Percentiles rank a stretch among this genome's conserved stretches.
Conservation (phyloP, 768 basidiomycete species). For the Amyloporia xantha region DNA sequence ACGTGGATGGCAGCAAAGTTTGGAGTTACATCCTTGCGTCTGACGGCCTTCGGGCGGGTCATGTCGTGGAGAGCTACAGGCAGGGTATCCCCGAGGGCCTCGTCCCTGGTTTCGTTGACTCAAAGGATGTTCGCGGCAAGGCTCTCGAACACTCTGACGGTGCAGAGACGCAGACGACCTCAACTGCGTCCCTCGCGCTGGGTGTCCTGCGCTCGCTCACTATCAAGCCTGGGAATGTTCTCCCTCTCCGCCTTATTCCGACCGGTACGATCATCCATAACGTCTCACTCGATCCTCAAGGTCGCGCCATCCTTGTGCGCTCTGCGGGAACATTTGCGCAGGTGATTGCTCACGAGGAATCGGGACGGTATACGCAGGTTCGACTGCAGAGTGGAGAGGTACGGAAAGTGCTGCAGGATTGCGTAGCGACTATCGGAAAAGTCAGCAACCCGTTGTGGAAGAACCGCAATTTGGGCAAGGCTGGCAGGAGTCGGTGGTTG, state of each 20-base stretch:
- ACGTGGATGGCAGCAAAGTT: constrained; percentile 43
- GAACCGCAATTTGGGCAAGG: constrained; percentile 80
- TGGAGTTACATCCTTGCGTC: constrained; percentile 94
- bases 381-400: constrained; percentile 91
- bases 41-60: constrained; percentile 83
- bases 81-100: constrained; percentile 74
- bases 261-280: constrained; percentile 88
- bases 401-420: constrained; percentile 72
- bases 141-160: constrained; percentile 16
- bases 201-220: constrained; percentile 81
- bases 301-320: constrained; percentile 78
- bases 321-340: constrained; percentile 85
- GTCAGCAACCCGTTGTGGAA: constrained; percentile 93
- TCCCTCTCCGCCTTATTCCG: constrained; percentile 87
- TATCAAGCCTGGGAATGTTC: constrained; percentile 86
- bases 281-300: constrained; percentile 67
- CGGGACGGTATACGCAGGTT: constrained; percentile 71
- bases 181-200: constrained; percentile 63
- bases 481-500: constrained; percentile 83
- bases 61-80: constrained; percentile 81
- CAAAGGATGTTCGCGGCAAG: constrained; percentile 20
- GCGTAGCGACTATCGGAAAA: constrained; percentile 83
- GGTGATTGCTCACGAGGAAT: constrained; percentile 71
- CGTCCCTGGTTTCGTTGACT: constrained; percentile 39
- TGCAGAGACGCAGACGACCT: constrained; percentile 24